Base-by-base conservation (phyloP, 129 eudicot genomes). In the Scalesia atractyloides region DNA sequence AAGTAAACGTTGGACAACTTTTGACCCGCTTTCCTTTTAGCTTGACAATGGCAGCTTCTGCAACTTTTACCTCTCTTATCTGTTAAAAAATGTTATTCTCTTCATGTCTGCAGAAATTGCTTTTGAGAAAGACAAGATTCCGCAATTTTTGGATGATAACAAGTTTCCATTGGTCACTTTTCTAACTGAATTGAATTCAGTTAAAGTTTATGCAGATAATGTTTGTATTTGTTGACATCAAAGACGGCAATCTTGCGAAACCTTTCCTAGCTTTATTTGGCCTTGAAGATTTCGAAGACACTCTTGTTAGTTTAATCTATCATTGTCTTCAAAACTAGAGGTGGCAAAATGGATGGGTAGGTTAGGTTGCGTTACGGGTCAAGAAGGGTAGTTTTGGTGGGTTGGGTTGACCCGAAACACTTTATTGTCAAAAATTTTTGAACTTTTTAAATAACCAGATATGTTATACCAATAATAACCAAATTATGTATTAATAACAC, bases 261-360 rank as follows among this genome's bases (percentile, higher is more conserved):
- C 97, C 98, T 8, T 93, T 93, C 82, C 56, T 93, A 58, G 87
- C 95, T 78, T 73, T 93, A 66, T 84, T 89, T 70, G 98, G 96
- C 53, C 88, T 85, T 33, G 98, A 93, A 82, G 96, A 93, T 17
- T 93, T 95, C 11, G 76, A 89, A 60, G 90, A 87, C 48, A 80
- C 90, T 8, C 89, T 82, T 76, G 98, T 93, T 75, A 89, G 95
- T 72, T 69, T 24, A 1, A 24, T 24, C 26, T 24, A n/a, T n/a
- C n/a, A n/a, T n/a, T n/a, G n/a, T n/a, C n/a, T n/a, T n/a, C n/a
- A n/a, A n/a, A n/a, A n/a, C n/a, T n/a, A n/a, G n/a, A n/a, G n/a
- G n/a, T n/a, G n/a, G n/a, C n/a, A n/a, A n/a, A n/a, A n/a, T n/a
- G n/a, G n/a, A n/a, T n/a, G n/a, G n/a, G n/a, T n/a, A n/a, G n/a